A percentile compares a stretch with the other conserved stretches of the same genome.
Evolutionary conservation across 2,329 filamentous ascomycete genomes (phyloP).

Genomic region (Neofusicoccum parvum): DNA sequence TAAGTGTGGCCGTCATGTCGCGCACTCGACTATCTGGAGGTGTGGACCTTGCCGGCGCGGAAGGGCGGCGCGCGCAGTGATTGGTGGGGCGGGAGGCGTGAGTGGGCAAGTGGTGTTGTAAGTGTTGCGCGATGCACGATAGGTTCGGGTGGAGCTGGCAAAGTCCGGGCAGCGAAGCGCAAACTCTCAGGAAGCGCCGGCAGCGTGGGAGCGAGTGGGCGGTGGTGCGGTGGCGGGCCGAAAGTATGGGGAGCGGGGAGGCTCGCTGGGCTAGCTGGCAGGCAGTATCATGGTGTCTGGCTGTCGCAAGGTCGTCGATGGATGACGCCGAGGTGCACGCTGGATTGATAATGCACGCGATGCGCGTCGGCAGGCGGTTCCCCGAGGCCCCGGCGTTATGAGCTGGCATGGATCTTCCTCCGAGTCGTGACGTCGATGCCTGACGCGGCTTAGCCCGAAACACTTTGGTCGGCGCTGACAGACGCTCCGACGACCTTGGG

Average conservation of each 20-base stretch:
- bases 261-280: neutral
- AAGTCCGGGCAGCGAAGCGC: neutral
- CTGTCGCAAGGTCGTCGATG: neutral
- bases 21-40: neutral
- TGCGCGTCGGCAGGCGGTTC: slow-evolving; percentile 7
- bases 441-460: neutral
- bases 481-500: neutral
- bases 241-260: slow-evolving; percentile 13
- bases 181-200: neutral
- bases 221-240: neutral
- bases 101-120: slow-evolving; percentile 10
- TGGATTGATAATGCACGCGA: slow-evolving; percentile 9
- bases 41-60: neutral
- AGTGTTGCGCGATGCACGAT: slow-evolving; percentile 1
- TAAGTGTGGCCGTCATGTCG: slow-evolving; percentile 7
- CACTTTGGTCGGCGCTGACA: neutral
- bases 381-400: slow-evolving; percentile 3
- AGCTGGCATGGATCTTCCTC: slow-evolving; percentile 4
- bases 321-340: slow-evolving; percentile 9
- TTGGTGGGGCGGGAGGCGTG: neutral
- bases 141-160: neutral
- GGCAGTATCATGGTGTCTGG: neutral
- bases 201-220: neutral
- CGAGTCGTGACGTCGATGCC: slow-evolving; percentile 16
- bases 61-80: neutral